phyloP scores from a whole-genome alignment of 2,329 filamentous ascomycete genomes.

The Neurospora crassa region DNA sequence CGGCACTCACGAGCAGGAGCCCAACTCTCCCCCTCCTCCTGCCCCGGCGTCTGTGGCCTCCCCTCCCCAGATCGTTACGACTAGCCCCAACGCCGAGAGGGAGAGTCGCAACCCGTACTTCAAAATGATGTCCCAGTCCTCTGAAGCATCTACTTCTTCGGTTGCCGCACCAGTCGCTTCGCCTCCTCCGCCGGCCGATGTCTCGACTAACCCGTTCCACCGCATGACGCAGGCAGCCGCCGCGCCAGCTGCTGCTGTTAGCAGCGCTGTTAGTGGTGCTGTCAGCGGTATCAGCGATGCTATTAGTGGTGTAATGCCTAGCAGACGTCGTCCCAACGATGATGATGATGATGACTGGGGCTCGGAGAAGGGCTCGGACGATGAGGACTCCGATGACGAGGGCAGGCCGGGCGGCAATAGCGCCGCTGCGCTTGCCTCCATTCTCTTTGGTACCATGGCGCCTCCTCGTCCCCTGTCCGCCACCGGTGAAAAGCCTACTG shows the following conservation, averaged over 20 bases:
- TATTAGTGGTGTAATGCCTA: neutral
- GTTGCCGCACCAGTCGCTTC: constrained; percentile 32
- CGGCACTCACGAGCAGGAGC: constrained; percentile 45
- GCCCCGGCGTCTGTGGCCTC: constrained; percentile 24
- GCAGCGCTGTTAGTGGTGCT: neutral
- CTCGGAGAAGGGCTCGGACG: constrained; percentile 53
- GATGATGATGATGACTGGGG: constrained; percentile 69
- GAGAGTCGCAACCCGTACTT: constrained; percentile 95
- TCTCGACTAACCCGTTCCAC: constrained; percentile 95
- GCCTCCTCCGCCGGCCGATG: constrained; percentile 30
- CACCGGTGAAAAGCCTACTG: constrained; percentile 56
- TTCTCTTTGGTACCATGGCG: constrained; percentile 94
- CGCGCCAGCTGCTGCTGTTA: constrained; percentile 34
- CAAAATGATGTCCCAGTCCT: constrained; percentile 70
- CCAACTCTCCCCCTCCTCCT: constrained; percentile 33
- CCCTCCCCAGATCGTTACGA: constrained; percentile 37
- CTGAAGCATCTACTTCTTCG: constrained; percentile 38
- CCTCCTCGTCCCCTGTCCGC: constrained; percentile 82
- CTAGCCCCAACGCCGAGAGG: constrained; percentile 47
- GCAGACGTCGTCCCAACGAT: neutral
- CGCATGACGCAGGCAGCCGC: constrained; percentile 60
- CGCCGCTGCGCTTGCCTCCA: constrained; percentile 86
- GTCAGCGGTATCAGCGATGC: neutral
- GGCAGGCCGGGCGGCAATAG: constrained; percentile 70
- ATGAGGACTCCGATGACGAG: constrained; percentile 65